Evolutionary conservation across 805 yeast species (phyloP).

Genomic region (Candida tammaniensis): DNA sequence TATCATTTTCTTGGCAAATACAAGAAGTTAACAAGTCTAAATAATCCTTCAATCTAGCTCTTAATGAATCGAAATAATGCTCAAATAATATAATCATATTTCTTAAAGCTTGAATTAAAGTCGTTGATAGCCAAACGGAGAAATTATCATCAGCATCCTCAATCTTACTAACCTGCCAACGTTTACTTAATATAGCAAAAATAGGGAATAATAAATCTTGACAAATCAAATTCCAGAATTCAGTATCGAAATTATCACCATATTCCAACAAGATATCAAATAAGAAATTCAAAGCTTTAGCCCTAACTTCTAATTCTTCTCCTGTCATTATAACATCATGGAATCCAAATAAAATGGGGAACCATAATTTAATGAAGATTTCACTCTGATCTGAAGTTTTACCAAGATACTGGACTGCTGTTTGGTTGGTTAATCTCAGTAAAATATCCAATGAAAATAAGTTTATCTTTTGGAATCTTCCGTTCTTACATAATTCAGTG

Average conservation of each 20-base stretch:
- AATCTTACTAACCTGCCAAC: constrained; percentile 64
- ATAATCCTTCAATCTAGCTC: constrained; percentile 73
- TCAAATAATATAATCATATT: constrained; percentile 81
- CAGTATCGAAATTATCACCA: constrained; percentile 71
- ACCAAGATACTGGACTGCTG: constrained; percentile 44
- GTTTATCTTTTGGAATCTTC: constrained; percentile 73
- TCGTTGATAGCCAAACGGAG: constrained; percentile 95
- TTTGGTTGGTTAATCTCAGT: constrained; percentile 55
- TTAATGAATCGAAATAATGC: constrained; percentile 75
- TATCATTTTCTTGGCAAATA: constrained; percentile 94
- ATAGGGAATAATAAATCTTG: constrained; percentile 83
- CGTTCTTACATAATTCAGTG: constrained; percentile 80
- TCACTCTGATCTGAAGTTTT: constrained; percentile 13
- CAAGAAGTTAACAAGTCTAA: constrained; percentile 78
- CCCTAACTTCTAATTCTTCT: constrained; percentile 89
- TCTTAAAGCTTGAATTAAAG: constrained; percentile 91
- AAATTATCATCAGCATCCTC: constrained; percentile 75
- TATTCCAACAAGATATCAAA: constrained; percentile 78
- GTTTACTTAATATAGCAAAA: constrained; percentile 72
- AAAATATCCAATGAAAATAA: constrained; percentile 78
- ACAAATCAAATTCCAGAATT: constrained; percentile 83
- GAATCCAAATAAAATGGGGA: constrained; percentile 81
- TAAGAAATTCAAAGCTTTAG: constrained; percentile 77
- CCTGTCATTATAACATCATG: constrained; percentile 91
- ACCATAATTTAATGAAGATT: constrained; percentile 63